Conservation (phyloP, 2,329 filamentous ascomycete species). For the Colletotrichum eleusines region DNA sequence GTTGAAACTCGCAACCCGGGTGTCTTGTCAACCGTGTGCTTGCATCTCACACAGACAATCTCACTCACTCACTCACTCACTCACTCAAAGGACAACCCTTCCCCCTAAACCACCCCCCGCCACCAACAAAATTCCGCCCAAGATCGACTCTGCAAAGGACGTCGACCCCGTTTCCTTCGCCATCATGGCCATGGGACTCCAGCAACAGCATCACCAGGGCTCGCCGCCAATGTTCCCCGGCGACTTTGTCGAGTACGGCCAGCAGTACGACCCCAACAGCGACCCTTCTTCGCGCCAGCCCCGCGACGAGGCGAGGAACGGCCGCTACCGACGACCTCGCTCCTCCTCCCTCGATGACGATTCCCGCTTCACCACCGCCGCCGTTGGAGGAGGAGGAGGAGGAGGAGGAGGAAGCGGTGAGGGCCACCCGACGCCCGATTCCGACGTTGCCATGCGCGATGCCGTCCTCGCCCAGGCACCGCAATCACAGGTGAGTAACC, state of each 20-base stretch:
- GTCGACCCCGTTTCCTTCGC: conserved; percentile 20
- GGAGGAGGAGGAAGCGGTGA: conserved; percentile 7
- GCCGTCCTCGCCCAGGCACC: conserved; percentile 39
- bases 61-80: no score
- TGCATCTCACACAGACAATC: conserved; percentile 2
- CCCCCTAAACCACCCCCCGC: background rate
- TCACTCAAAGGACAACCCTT: background rate
- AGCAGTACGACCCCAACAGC: conserved; percentile 30
- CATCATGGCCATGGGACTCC: conserved; percentile 39
- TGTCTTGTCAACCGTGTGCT: background rate
- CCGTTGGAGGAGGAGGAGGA: conserved; percentile 7
- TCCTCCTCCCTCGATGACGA: conserved; percentile 40
- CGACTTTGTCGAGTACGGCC: conserved; percentile 37
- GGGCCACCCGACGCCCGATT: conserved; percentile 17
- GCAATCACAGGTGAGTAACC: conserved; percentile 31
- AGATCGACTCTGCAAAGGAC: conserved; percentile 4
- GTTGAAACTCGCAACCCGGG: no score
- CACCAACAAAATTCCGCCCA: background rate
- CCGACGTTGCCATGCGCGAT: conserved; percentile 34
- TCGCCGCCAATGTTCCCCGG: conserved; percentile 34
- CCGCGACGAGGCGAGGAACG: conserved; percentile 22
- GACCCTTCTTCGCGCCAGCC: conserved; percentile 28
- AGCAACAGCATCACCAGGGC: conserved; percentile 33
- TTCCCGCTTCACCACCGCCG: conserved; percentile 36
- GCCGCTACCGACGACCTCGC: conserved; percentile 37